A percentile compares a stretch with the other conserved stretches of the same genome.
These are phyloP conservation scores for Dioszegia crocea DNA, from an alignment of 768 basidiomycete species.

Conservation along the genomic window DNA sequence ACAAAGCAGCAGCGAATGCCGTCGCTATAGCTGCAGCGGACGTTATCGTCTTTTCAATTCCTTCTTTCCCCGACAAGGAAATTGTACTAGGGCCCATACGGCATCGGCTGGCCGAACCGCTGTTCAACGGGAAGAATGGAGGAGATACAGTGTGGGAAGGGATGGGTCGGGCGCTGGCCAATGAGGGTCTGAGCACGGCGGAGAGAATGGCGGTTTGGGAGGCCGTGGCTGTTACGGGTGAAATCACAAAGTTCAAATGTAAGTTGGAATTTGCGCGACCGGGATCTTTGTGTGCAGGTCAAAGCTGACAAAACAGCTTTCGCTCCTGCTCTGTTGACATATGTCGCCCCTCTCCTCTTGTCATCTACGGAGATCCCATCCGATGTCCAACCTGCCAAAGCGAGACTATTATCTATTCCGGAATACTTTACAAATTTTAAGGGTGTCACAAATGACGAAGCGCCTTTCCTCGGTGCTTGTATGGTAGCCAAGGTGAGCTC, in stretches of 20 bases:
- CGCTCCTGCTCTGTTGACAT: slow-evolving; percentile 39
- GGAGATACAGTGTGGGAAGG: slow-evolving; percentile 46
- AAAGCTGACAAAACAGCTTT: slow-evolving; percentile 27
- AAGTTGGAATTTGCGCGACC: slow-evolving; percentile 11
- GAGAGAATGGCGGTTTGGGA: slow-evolving; percentile 42
- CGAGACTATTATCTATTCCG: slow-evolving; percentile 38
- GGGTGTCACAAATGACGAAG: slow-evolving; percentile 33
- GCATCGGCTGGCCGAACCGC: slow-evolving; percentile 45
- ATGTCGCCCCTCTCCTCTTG: slow-evolving; percentile 41
- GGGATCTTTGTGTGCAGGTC: neutral
- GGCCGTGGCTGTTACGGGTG: slow-evolving; percentile 41
- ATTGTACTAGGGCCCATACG: slow-evolving; percentile 40
- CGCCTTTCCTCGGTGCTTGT: slow-evolving; percentile 46
- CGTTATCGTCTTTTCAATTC: slow-evolving; percentile 29
- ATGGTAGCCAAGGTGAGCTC: slow-evolving; percentile 44
- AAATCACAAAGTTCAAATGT: slow-evolving; percentile 46
- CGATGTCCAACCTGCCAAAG: slow-evolving; percentile 38
- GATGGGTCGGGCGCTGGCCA: slow-evolving; percentile 37
- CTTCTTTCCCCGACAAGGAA: slow-evolving; percentile 34
- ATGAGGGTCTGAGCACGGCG: slow-evolving; percentile 22
- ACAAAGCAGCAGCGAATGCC: slow-evolving; percentile 20
- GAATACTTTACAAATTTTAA: slow-evolving; percentile 47
- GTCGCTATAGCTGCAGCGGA: slow-evolving; percentile 25
- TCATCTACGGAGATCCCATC: slow-evolving; percentile 38
- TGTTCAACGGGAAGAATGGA: slow-evolving; percentile 26